These are phyloP conservation scores for Talaromyces rugulosus DNA, from an alignment of 2,329 filamentous ascomycete genomes.

Conservation along the genomic window DNA sequence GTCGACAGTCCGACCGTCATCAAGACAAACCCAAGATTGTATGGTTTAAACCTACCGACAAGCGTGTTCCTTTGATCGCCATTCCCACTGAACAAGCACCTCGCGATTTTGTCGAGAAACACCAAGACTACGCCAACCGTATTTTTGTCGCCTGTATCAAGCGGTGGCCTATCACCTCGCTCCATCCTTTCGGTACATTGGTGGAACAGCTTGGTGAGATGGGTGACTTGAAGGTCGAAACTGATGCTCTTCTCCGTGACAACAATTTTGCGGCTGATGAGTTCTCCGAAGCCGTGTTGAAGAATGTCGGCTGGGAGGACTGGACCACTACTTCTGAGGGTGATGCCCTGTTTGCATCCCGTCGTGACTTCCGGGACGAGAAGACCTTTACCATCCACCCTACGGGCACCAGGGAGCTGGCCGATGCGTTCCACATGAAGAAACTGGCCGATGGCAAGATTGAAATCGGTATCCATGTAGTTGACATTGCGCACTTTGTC, in stretches of 20 bases:
- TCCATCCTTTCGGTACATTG: slow-evolving; percentile 95
- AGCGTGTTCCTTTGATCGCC: slow-evolving; percentile 94
- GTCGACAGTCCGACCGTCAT: slow-evolving; percentile 71
- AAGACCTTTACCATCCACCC: slow-evolving; percentile 89
- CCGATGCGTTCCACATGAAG: slow-evolving; percentile 91
- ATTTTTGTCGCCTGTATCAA: slow-evolving; percentile 99
- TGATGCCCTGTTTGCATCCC: slow-evolving; percentile 65
- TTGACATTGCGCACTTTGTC: slow-evolving; percentile 94
- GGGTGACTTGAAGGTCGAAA: slow-evolving; percentile 96
- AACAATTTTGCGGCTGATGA: slow-evolving; percentile 99
- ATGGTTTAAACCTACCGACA: slow-evolving; percentile 99
- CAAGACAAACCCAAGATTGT: slow-evolving; percentile 99
- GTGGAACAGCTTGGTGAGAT: slow-evolving; percentile 96
- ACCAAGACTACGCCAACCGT: slow-evolving; percentile 93
- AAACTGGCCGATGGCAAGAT: slow-evolving; percentile 76
- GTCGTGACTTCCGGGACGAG: slow-evolving; percentile 86
- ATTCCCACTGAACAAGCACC: slow-evolving; percentile 98
- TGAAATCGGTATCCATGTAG: slow-evolving; percentile 91
- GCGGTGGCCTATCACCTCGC: slow-evolving; percentile 98
- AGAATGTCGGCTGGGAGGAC: slow-evolving; percentile 86
- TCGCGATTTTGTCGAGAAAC: slow-evolving; percentile 96
- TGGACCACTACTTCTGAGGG: slow-evolving; percentile 85
- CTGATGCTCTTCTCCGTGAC: slow-evolving; percentile 90
- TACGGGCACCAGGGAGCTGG: slow-evolving; percentile 80
- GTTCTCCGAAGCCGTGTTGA: slow-evolving; percentile 92